These are phyloP conservation scores for Mycena sp. DNA, from an alignment of 1,284 basidiomycete genomes.

Conservation along the genomic window DNA sequence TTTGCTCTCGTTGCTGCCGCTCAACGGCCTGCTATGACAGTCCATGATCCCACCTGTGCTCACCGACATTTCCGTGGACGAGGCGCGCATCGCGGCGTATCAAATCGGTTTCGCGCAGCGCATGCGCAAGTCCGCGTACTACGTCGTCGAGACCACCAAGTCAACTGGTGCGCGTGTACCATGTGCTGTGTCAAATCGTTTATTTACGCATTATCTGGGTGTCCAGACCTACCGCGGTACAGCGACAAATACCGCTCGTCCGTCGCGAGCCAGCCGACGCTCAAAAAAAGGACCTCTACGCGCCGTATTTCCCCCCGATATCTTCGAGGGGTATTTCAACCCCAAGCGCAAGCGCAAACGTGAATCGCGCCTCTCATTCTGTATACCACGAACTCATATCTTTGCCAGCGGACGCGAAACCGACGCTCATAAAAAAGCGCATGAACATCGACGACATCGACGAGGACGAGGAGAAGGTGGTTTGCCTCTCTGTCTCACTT, in stretches of 20 bases:
- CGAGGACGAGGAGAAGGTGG: constrained; percentile 71
- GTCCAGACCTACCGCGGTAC: constrained; percentile 78
- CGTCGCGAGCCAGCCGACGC: constrained; percentile 62
- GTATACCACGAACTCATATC: constrained; percentile 4
- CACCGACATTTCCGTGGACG: constrained; percentile 68
- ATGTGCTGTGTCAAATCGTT: neutral
- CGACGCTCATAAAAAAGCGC: constrained; percentile 48
- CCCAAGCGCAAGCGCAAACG: constrained; percentile 72
- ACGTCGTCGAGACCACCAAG: constrained; percentile 74
- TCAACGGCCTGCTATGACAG: constrained; percentile 45
- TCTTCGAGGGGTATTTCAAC: constrained; percentile 83
- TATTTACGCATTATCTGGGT: constrained; percentile 6
- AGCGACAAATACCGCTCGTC: constrained; percentile 83
- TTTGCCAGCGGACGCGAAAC: constrained; percentile 31
- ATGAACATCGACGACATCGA: constrained; percentile 72
- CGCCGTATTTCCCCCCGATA: constrained; percentile 80
- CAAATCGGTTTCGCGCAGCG: constrained; percentile 74
- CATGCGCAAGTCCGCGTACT: constrained; percentile 74
- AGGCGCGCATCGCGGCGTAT: constrained; percentile 68
- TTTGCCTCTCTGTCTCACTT: constrained; percentile 36
- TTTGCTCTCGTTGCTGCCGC: constrained; percentile 33
- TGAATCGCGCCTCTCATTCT: constrained; percentile 32
- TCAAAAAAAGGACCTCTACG: constrained; percentile 76
- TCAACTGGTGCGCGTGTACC: constrained; percentile 59
- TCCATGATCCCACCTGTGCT: constrained; percentile 70